Percentiles rank a stretch among this genome's conserved stretches.
These are phyloP conservation scores for Geosmithia morbida DNA, from an alignment of 2,329 filamentous ascomycete species.

Conservation along the genomic window DNA sequence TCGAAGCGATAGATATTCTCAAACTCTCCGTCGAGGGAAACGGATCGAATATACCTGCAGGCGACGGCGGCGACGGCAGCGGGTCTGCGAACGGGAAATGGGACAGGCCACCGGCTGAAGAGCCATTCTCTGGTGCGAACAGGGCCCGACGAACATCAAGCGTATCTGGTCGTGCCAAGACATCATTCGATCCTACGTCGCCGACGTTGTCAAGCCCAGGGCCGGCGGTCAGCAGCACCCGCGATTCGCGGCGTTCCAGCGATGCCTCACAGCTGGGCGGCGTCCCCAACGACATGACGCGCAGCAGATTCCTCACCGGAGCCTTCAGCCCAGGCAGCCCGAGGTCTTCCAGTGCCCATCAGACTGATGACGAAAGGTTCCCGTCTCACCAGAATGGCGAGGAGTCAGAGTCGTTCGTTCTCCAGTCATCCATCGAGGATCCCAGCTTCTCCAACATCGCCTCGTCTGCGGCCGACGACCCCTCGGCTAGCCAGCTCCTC, in stretches of 20 bases:
- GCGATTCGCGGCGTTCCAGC: conserved; percentile 32
- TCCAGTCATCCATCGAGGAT: conserved; percentile 54
- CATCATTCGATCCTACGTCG: conserved; percentile 41
- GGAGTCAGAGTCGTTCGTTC: conserved; percentile 63
- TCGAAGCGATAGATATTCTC: conserved; percentile 69
- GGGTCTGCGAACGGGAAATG: conserved; percentile 7
- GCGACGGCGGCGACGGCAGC: not conserved
- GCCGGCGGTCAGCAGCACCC: conserved; percentile 25
- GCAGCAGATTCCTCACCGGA: conserved; percentile 34
- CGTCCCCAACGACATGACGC: conserved; percentile 38
- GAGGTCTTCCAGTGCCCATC: conserved; percentile 34
- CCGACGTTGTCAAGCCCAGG: conserved; percentile 34
- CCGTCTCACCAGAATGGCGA: conserved; percentile 25
- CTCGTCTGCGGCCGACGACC: conserved; percentile 58
- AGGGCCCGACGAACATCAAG: conserved; percentile 10
- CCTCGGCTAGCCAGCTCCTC: conserved; percentile 84
- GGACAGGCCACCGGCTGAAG: not conserved
- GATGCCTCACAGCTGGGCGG: conserved; percentile 33
- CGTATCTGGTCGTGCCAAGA: conserved; percentile 43
- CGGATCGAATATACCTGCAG: not conserved
- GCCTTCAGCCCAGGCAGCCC: conserved; percentile 42
- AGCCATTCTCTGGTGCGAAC: not conserved
- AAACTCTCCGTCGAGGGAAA: conserved; percentile 53
- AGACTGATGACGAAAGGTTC: conserved; percentile 24
- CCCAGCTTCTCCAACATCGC: conserved; percentile 58